Base-by-base conservation (phyloP, 805 yeast species). In the Candida succiphila region DNA sequence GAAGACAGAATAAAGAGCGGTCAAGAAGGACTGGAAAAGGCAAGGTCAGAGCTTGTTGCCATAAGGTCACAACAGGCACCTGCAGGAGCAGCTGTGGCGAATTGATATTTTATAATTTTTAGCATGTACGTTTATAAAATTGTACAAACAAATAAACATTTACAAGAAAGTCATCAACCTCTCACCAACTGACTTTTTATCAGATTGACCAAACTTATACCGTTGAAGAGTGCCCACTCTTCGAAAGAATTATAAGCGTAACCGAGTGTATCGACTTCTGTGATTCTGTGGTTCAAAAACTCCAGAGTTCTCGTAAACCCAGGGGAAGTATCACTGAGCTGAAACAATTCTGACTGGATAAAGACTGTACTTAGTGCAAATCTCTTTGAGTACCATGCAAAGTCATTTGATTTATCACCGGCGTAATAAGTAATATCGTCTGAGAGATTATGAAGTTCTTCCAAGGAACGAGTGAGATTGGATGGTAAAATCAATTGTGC, bases 351-450 rank as follows among this genome's bases (percentile, higher is more conserved):
- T 26, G 81, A 61, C 25, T 79, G 72, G 3, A 82, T 81, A 53
- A 83, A 85, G 2, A 81, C 69, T 2, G 81, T 65, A 17, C 83
- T 69, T 13, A 89, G 51, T 7, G 82, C 69, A 13, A 80, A 60
- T 42, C 98, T 65, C 50, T 87, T 83, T n/a, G 94, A 64, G 55
- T 89, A 89, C 98, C 98, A 89, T 4, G 85, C 80, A 52, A 82
- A 78, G 54, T 86, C 95, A 42, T 76, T 76, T 16, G 92, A 71
- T 34, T 56, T 49, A 51, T 88, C 96, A 9, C 88, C 92, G 0
- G 95, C 76, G 44, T 73, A 75, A 54, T 59, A 86, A 29, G 84
- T 72, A 38, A 89, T 66, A 51, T 92, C 97, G 58, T 89, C 97
- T 10, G 86, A 68, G 36, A 88, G 64, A 33, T 72, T 68, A 44